Evolutionary conservation across 805 yeast genomes (phyloP).

Genomic region (Clavispora phyllophila): DNA sequence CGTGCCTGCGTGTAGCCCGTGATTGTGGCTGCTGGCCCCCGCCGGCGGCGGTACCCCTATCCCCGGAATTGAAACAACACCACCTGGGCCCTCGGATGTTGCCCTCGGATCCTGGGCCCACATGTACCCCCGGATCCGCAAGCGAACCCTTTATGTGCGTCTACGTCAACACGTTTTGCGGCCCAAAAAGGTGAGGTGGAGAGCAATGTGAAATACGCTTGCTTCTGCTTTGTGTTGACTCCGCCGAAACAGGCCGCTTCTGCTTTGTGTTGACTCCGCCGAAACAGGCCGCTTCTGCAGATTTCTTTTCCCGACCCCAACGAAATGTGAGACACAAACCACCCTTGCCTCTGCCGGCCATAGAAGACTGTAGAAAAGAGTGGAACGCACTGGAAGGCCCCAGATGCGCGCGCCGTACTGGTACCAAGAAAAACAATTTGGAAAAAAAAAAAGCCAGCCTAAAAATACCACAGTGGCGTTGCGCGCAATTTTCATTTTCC

Average conservation of each 20-base stretch:
- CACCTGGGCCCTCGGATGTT: background rate
- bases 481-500: background rate
- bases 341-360: no score
- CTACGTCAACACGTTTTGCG: background rate
- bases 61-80: background rate
- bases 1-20: background rate
- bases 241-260: no score
- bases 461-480: background rate
- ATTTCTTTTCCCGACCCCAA: background rate
- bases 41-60: background rate
- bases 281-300: background rate
- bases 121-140: background rate
- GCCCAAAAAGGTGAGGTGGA: background rate
- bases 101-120: background rate
- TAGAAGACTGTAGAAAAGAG: background rate
- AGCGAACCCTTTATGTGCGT: background rate
- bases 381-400: background rate
- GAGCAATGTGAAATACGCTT: background rate
- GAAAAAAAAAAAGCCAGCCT: background rate
- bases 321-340: no score
- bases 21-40: background rate
- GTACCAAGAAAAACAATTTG: no score
- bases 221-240: background rate
- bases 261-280: no score
- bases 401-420: background rate